Evolutionary conservation across 2,329 filamentous ascomycete genomes (phyloP), one percentile per base, ranked within the genome.

Genomic region (Aureobasidium sp.): DNA sequence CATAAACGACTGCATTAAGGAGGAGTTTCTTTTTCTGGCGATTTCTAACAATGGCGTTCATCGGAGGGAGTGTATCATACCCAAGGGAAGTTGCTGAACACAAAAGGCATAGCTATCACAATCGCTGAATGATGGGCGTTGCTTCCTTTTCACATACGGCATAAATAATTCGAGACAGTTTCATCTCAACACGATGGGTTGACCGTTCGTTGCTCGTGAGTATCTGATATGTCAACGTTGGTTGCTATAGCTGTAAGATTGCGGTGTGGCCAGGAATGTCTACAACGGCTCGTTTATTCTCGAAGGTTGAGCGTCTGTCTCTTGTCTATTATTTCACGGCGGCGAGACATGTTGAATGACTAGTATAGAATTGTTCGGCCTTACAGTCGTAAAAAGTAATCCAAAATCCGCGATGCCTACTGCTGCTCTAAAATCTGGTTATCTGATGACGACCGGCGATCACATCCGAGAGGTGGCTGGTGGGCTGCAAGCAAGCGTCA

Each of bases 1-100:
- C 48, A 40, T 37, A 25, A 27, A 41, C 29, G 37, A 51, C 12
- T 29, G 40, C 54, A 56, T 44, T 44, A 41, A 35, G 49, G 41
- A 32, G 48, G 44, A 53, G 54, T 49, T 49, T 49, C 32, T 35
- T 3, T 35, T 48, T 48, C 32, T 37, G 34, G 24, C 34, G n/a
- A n/a, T 49, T 29, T n/a, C 11, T 21, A 22, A 30, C 12, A 39
- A 37, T 4, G 45, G 45, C 45, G 32, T 49, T 49, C 10, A 11
- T 30, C 12, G 21, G 44, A 35, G 42, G 30, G 32, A 48, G 44
- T 48, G 44, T 48, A 37, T 37, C 22, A 37, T 48, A 37, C 11
- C n/a, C n/a, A n/a, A 32, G 22, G 30, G 30, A 48, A 5, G 21
- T 35, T 19, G 30, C 30, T 37, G 11, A 21, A 25, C n/a, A 27